Conservation (phyloP, 805 yeast genomes). For the Phaffomyces opuntiae region DNA sequence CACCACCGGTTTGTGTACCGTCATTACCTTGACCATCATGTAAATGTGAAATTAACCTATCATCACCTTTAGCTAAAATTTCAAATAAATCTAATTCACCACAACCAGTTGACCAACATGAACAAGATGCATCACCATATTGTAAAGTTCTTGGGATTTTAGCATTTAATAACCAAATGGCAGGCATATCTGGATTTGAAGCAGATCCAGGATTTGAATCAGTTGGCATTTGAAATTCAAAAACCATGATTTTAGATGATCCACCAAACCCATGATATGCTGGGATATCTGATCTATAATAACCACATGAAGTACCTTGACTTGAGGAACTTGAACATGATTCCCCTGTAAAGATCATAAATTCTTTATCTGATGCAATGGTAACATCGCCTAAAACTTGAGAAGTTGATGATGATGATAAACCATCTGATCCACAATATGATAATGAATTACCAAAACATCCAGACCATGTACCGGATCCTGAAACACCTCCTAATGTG, state of each 20-base stretch:
- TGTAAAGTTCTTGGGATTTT: constrained; percentile 95
- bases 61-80: constrained; percentile 69
- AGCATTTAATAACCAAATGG: constrained; percentile 92
- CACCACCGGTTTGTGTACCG: constrained; percentile 62
- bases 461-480: constrained; percentile 83
- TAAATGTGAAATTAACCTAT: constrained; percentile 69
- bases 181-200: constrained; percentile 91
- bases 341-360: constrained; percentile 71
- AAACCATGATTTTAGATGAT: constrained; percentile 72
- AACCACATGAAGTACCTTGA: constrained; percentile 56
- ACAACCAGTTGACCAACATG: constrained; percentile 96
- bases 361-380: constrained; percentile 69
- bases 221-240: constrained; percentile 91
- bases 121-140: constrained; percentile 79
- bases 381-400: constrained; percentile 63
- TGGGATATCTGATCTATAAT: constrained; percentile 77
- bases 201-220: constrained; percentile 38
- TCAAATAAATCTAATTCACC: constrained; percentile 97
- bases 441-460: constrained; percentile 91
- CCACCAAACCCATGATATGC: constrained; percentile 96
- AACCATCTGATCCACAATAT: constrained; percentile 72
- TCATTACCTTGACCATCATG: constrained; percentile 76
- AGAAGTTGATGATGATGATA: constrained; percentile 62
- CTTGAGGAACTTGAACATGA: constrained; percentile 40
- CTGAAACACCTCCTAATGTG: constrained; percentile 68